These are phyloP conservation scores for Begonia peltatifolia DNA, from an alignment of 306 rosid genomes.

Conservation along the genomic window DNA sequence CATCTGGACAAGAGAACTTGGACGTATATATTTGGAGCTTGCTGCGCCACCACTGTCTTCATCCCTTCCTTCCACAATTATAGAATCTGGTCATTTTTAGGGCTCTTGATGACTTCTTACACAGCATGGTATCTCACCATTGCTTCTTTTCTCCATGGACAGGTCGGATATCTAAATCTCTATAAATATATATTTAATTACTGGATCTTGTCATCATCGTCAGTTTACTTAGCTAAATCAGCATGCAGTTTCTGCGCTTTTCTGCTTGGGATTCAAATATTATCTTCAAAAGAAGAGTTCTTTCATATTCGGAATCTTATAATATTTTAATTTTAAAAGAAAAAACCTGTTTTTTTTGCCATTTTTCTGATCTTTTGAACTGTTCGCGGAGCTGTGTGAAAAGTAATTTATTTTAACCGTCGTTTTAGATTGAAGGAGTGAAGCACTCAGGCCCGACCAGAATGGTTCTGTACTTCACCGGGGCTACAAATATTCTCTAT, in stretches of 20 bases:
- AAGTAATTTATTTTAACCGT: too few species aligned
- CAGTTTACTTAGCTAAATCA: too few species aligned
- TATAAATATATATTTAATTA: not conserved
- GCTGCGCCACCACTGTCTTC: conserved; percentile 97
- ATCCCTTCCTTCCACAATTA: conserved; percentile 93
- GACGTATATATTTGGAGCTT: conserved; percentile 95
- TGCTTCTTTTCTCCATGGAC: conserved; percentile 83
- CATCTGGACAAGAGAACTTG: conserved; percentile 97
- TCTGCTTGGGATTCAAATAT: too few species aligned
- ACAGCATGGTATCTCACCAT: conserved; percentile 95
- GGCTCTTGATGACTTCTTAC: conserved; percentile 84
- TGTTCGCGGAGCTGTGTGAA: too few species aligned
- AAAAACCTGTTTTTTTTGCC: too few species aligned
- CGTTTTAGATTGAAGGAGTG: conserved; percentile 61
- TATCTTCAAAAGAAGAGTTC: too few species aligned
- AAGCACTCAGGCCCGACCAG: conserved; percentile 83
- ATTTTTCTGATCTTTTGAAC: too few species aligned
- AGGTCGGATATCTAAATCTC: conserved; percentile 23
- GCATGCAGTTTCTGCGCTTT: too few species aligned
- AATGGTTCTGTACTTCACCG: conserved; percentile 89
- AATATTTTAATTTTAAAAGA: too few species aligned
- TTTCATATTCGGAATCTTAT: too few species aligned
- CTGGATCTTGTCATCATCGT: too few species aligned
- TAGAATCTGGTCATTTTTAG: conserved; percentile 93
- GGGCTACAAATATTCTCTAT: conserved; percentile 96